Conservation (phyloP, 257 asterid species). For the Petunia secreta region DNA sequence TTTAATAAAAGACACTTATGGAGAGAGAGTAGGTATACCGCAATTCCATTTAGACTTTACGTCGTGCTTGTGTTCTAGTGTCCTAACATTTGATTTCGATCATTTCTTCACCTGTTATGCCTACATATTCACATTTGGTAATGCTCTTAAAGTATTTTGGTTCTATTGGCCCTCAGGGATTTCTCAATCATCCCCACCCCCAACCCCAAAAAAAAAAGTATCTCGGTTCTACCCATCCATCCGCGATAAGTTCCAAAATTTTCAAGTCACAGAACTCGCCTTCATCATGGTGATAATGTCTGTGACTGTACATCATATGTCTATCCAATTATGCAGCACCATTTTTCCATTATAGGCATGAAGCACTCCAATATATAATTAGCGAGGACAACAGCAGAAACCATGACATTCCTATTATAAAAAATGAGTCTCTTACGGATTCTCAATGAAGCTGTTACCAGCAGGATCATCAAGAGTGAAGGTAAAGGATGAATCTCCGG, state of each 20-base stretch:
- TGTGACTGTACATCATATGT: background rate
- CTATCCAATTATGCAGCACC: background rate
- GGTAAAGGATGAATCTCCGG: slow-evolving; percentile 69
- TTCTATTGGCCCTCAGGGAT: no score
- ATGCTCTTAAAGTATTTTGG: no score
- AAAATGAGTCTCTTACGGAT: slow-evolving; percentile 67
- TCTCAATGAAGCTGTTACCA: slow-evolving; percentile 98
- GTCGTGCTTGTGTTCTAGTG: no score
- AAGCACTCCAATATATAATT: slow-evolving; percentile 12
- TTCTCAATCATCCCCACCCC: no score
- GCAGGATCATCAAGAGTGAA: slow-evolving; percentile 92
- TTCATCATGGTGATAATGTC: background rate
- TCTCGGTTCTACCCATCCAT: background rate
- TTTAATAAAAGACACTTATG: background rate
- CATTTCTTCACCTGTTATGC: no score
- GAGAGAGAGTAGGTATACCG: background rate
- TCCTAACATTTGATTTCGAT: no score
- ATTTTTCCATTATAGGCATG: background rate
- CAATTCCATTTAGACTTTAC: no score
- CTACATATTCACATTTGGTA: no score
- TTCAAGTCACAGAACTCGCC: background rate
- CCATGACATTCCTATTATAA: background rate
- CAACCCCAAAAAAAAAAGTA: no score
- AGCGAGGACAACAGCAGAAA: background rate
- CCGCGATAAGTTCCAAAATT: background rate